Evolutionary conservation across 257 asterid genomes (phyloP).

Genomic region (Plantago elongata): DNA sequence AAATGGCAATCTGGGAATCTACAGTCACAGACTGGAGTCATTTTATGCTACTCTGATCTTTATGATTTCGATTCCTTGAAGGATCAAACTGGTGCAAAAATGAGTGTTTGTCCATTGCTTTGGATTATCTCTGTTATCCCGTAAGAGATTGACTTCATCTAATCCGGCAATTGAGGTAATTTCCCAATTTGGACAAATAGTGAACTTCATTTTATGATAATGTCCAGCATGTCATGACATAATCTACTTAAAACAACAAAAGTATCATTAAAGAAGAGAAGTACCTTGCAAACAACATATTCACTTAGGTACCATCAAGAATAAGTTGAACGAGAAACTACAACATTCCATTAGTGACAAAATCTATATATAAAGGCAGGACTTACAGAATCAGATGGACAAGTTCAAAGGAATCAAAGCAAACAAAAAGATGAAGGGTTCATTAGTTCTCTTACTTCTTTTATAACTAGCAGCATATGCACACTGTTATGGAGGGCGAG

Average conservation of each 20-base stretch:
- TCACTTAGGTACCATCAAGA: conserved; percentile 17
- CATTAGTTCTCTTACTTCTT: conserved; percentile 18
- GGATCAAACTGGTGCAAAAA: too few relatives aligned
- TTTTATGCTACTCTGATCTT: too few relatives aligned
- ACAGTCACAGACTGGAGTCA: too few relatives aligned
- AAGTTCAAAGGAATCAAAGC: too few relatives aligned
- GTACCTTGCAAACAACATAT: not conserved
- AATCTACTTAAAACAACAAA: not conserved
- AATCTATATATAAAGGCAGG: conserved; percentile 13
- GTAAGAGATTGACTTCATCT: not conserved
- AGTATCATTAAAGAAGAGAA: too few relatives aligned
- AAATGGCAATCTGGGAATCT: too few relatives aligned
- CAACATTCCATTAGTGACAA: too few relatives aligned
- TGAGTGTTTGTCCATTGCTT: too few relatives aligned
- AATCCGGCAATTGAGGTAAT: not conserved
- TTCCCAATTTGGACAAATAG: conserved; percentile 6
- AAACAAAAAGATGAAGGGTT: conserved; percentile 24
- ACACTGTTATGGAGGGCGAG: conserved; percentile 29
- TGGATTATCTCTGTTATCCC: not conserved
- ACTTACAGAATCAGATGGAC: not conserved
- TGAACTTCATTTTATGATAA: not conserved
- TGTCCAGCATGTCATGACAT: too few relatives aligned
- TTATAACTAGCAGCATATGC: conserved; percentile 24
- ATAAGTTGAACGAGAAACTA: not conserved
- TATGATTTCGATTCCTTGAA: too few relatives aligned